Conservation (phyloP, 495 filamentous ascomycete species). For the Lasiosphaeris hirsuta region DNA sequence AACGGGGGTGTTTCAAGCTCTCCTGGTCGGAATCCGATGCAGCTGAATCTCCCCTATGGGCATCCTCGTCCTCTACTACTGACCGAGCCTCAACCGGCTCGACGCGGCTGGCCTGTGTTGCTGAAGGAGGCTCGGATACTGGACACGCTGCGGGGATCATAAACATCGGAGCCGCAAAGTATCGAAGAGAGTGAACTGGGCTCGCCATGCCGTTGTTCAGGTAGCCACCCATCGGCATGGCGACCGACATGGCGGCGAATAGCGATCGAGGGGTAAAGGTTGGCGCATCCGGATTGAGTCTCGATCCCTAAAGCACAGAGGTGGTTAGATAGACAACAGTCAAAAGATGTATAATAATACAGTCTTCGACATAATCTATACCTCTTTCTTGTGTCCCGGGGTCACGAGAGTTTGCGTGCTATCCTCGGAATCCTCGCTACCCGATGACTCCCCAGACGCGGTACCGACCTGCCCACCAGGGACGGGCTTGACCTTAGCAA, state of each 20-base stretch:
- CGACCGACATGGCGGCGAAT: constrained; percentile 1
- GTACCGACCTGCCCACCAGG: constrained; percentile 1
- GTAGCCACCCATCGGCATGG: constrained; percentile 11
- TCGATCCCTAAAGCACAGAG: constrained; percentile 41
- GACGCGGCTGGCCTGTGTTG: background rate
- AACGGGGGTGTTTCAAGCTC: constrained; percentile 23
- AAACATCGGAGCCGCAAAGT: constrained; percentile 19
- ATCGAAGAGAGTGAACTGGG: constrained; percentile 15
- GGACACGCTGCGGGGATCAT: constrained; percentile 20
- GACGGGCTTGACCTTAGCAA: constrained; percentile 34
- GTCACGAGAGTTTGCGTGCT: constrained; percentile 27
- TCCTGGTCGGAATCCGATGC: constrained; percentile 1
- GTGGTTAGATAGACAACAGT: constrained; percentile 38
- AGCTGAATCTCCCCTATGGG: background rate
- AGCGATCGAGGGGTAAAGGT: constrained; percentile 50
- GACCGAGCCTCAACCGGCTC: background rate
- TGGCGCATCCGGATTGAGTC: constrained; percentile 53
- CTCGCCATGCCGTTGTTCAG: constrained; percentile 2
- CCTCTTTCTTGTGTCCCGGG: constrained; percentile 43
- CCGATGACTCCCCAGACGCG: constrained; percentile 4
- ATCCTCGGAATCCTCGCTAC: constrained; percentile 8
- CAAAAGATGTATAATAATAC: constrained; percentile 37
- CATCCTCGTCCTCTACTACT: background rate
- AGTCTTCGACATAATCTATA: constrained; percentile 44
- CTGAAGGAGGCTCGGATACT: constrained; percentile 6